Percentiles rank a stretch among this genome's conserved stretches.
These are phyloP conservation scores for Isatis tinctoria DNA, from an alignment of 345 rosid species.

Conservation along the genomic window DNA sequence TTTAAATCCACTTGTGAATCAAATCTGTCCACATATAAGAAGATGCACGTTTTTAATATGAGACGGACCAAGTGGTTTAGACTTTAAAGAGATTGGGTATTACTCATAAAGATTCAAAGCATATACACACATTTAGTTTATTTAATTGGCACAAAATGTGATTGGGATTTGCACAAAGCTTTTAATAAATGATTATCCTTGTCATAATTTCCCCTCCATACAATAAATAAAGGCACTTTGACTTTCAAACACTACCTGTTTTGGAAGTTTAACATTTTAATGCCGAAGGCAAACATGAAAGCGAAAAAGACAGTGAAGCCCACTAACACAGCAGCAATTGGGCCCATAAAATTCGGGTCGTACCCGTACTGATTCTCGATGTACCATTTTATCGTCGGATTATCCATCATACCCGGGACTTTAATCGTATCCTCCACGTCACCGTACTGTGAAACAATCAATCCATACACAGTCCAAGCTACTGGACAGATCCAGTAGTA, in stretches of 20 bases:
- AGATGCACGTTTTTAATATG: slow-evolving; percentile 9
- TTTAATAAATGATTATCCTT: neutral
- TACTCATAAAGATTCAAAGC: neutral
- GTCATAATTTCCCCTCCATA: neutral
- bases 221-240: neutral
- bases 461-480: slow-evolving; percentile 82
- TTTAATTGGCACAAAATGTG: neutral
- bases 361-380: slow-evolving; percentile 57
- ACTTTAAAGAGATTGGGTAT: neutral
- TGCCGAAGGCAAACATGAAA: slow-evolving; percentile 66
- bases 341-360: slow-evolving; percentile 61
- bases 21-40: slow-evolving; percentile 10
- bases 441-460: slow-evolving; percentile 66
- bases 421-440: slow-evolving; percentile 41
- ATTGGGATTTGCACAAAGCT: neutral
- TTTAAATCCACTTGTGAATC: slow-evolving; percentile 1
- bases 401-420: slow-evolving; percentile 35
- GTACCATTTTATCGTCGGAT: slow-evolving; percentile 40
- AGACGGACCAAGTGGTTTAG: slow-evolving; percentile 8
- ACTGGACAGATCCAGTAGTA: slow-evolving; percentile 87
- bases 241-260: slow-evolving; percentile 32
- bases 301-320: slow-evolving; percentile 63
- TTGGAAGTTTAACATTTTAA: slow-evolving; percentile 76
- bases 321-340: slow-evolving; percentile 56
- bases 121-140: neutral